These are phyloP conservation scores for Scheffersomyces lignicola DNA, from an alignment of 1,139 yeast species.

Conservation along the genomic window DNA sequence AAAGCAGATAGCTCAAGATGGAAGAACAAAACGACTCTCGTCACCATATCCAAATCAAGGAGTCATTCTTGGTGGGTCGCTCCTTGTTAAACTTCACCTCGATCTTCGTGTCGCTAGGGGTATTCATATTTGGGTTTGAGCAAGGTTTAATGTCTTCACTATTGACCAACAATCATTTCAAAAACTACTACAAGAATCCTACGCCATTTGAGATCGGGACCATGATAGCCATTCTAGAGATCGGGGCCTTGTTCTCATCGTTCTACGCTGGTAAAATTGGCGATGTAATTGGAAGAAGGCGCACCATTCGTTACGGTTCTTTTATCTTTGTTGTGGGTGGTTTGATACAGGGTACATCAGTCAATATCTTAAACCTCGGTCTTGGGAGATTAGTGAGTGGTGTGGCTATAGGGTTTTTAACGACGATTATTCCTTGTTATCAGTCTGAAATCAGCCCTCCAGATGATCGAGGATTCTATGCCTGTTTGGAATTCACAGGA, in stretches of 20 bases:
- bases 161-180: conserved; percentile 70
- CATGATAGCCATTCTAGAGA: conserved; percentile 53
- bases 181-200: conserved; percentile 69
- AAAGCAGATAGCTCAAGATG: conserved; percentile 13
- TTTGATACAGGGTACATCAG: conserved; percentile 59
- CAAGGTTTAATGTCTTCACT: conserved; percentile 64
- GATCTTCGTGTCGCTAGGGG: conserved; percentile 59
- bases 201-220: conserved; percentile 50
- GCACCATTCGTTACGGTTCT: conserved; percentile 82
- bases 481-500: conserved; percentile 91
- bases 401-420: conserved; percentile 82
- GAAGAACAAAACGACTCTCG: conserved; percentile 16
- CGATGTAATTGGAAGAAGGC: conserved; percentile 77
- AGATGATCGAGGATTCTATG: conserved; percentile 82
- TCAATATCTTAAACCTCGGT: conserved; percentile 49
- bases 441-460: conserved; percentile 92
- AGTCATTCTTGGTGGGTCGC: conserved; percentile 50
- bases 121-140: conserved; percentile 61
- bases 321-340: conserved; percentile 82
- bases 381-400: conserved; percentile 82
- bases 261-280: conserved; percentile 75
- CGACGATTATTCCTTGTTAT: conserved; percentile 95
- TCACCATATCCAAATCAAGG: conserved; percentile 37
- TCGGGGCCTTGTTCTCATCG: conserved; percentile 83
- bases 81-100: conserved; percentile 57